phyloP scores from a whole-genome alignment of 2,329 filamentous ascomycete genomes.

The Aspergillus sp. region DNA sequence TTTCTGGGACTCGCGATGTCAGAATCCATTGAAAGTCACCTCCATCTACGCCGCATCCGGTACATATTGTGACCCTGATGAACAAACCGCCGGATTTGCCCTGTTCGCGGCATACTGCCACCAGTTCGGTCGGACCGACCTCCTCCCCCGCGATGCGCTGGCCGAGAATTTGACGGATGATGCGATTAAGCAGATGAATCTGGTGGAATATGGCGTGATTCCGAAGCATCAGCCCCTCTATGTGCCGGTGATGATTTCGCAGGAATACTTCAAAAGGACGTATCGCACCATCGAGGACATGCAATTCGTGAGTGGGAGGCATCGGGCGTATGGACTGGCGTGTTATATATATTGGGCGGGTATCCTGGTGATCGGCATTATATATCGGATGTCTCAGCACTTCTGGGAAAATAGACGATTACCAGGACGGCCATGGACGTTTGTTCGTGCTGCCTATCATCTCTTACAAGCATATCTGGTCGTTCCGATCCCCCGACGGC shows the following conservation, averaged over 20 bases:
- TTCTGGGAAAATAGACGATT: slow-evolving; percentile 9
- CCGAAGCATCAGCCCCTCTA: slow-evolving; percentile 11
- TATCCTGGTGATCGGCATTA: slow-evolving; percentile 29
- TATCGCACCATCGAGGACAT: slow-evolving; percentile 27
- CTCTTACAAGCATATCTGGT: slow-evolving; percentile 36
- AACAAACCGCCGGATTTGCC: slow-evolving; percentile 17
- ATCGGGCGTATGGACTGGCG: slow-evolving; percentile 30
- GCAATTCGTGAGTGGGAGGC: slow-evolving; percentile 27
- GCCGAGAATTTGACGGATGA: slow-evolving; percentile 27
- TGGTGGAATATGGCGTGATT: slow-evolving; percentile 26
- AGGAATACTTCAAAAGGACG: slow-evolving; percentile 21
- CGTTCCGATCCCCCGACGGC: slow-evolving; percentile 36
- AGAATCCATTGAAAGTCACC: slow-evolving; percentile 24
- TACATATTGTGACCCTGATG: slow-evolving; percentile 23
- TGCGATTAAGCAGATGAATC: slow-evolving; percentile 26
- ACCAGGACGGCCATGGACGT: background rate
- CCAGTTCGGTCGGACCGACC: slow-evolving; percentile 17
- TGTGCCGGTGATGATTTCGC: slow-evolving; percentile 26
- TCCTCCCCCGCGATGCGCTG: slow-evolving; percentile 22
- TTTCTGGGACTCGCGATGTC: slow-evolving; percentile 16
- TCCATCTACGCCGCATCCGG: slow-evolving; percentile 33
- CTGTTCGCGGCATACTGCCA: slow-evolving; percentile 16
- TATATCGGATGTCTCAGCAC: slow-evolving; percentile 21
- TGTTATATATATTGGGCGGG: slow-evolving; percentile 37
- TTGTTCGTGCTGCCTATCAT: slow-evolving; percentile 12